Evolutionary conservation across 2,329 filamentous ascomycete species (phyloP).

Genomic region (Aspergillus cejpii): DNA sequence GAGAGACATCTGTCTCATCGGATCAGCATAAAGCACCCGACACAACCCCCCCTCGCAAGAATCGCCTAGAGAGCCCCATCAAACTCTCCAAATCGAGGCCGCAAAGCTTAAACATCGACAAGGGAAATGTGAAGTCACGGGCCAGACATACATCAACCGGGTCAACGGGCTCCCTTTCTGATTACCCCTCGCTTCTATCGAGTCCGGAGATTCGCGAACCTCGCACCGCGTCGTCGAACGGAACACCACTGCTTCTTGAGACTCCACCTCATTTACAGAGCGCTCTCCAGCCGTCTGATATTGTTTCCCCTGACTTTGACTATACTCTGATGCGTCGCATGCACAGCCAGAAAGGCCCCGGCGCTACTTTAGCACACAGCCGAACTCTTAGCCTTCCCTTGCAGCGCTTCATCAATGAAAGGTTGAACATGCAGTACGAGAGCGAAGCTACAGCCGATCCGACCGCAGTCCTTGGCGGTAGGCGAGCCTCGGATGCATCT

Average conservation of each 20-base stretch:
- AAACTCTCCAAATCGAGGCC: constrained; percentile 26
- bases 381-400: constrained; percentile 34
- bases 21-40: constrained; percentile 5
- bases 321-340: constrained; percentile 29
- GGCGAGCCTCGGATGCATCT: constrained; percentile 21
- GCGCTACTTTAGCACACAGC: constrained; percentile 23
- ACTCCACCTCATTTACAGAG: constrained; percentile 21
- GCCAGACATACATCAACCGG: constrained; percentile 24
- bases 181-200: constrained; percentile 28
- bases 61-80: constrained; percentile 30
- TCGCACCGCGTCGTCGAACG: constrained; percentile 24
- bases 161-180: constrained; percentile 29
- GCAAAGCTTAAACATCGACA: constrained; percentile 17
- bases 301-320: constrained; percentile 18
- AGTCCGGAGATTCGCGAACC: constrained; percentile 26
- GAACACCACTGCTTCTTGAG: constrained; percentile 20
- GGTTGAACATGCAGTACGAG: constrained; percentile 26
- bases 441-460: constrained; percentile 12
- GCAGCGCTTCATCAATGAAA: constrained; percentile 38
- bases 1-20: not conserved
- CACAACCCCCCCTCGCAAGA: constrained; percentile 12
- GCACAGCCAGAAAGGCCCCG: constrained; percentile 20
- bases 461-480: constrained; percentile 6
- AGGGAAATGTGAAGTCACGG: constrained; percentile 13
- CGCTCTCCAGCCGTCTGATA: constrained; percentile 13